Conservation (phyloP, 2,329 filamentous ascomycete species). For the Penicillium sp. region DNA sequence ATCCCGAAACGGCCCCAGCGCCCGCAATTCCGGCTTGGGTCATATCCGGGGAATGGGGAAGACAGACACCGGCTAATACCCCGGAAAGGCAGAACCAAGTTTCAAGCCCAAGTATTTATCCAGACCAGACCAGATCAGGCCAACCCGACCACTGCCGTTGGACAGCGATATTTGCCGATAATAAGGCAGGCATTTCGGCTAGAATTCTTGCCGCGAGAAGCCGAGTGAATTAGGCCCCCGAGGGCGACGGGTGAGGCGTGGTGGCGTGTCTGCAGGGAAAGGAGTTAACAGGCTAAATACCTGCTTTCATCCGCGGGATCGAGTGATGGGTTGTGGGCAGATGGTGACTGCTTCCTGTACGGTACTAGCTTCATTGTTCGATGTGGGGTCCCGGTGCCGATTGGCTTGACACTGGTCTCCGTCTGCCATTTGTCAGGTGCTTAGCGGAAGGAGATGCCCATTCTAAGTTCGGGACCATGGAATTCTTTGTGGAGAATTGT, state of each 20-base stretch:
- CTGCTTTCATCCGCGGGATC: background rate
- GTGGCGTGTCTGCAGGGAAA: background rate
- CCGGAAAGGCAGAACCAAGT: background rate
- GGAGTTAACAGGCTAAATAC: conserved; percentile 7
- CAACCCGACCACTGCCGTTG: too few species aligned
- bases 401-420: background rate
- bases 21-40: too few species aligned
- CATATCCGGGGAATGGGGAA: background rate
- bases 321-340: background rate
- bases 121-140: background rate
- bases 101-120: background rate
- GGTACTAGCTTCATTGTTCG: background rate
- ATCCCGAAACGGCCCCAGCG: background rate
- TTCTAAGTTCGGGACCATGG: background rate
- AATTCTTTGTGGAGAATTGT: too few species aligned
- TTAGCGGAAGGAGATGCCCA: background rate
- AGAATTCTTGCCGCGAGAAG: background rate
- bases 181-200: background rate
- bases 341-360: background rate
- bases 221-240: background rate
- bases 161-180: background rate
- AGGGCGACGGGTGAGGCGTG: conserved; percentile 5
- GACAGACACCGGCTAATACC: background rate
- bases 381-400: background rate
- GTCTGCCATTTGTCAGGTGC: background rate